These are phyloP conservation scores for Ophiostoma himal-ulmi DNA, from an alignment of 2,329 filamentous ascomycete species.

Conservation along the genomic window DNA sequence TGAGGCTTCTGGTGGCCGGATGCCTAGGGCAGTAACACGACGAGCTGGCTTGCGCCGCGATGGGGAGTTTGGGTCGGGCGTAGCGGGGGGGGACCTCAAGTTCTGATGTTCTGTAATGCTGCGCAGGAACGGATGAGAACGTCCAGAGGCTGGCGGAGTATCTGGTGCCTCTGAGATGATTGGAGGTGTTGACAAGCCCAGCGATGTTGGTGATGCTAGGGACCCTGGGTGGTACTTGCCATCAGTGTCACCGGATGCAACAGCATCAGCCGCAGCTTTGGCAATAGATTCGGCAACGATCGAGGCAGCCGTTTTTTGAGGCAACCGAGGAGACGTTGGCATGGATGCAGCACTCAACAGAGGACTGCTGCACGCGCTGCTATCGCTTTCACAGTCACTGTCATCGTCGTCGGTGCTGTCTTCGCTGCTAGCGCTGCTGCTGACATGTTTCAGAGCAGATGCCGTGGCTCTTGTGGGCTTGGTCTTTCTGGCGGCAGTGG, in stretches of 20 bases:
- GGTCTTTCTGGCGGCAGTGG: not conserved
- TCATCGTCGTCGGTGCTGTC: slow-evolving; percentile 14
- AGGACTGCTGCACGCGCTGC: slow-evolving; percentile 19
- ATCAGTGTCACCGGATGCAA: slow-evolving; percentile 17
- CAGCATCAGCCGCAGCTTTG: slow-evolving; percentile 19
- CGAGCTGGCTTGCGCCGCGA: slow-evolving; percentile 44
- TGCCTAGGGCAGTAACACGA: slow-evolving; percentile 49
- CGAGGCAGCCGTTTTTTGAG: slow-evolving; percentile 31
- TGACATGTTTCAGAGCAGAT: not conserved
- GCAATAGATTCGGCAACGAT: slow-evolving; percentile 21
- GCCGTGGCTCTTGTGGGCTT: not conserved
- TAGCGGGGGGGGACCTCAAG: slow-evolving; percentile 10
- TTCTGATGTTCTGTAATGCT: slow-evolving; percentile 15
- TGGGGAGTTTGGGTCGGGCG: slow-evolving; percentile 28
- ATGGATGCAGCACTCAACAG: slow-evolving; percentile 19
- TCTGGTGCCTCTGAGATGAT: slow-evolving; percentile 3
- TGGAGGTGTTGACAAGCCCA: not conserved
- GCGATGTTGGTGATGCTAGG: not conserved
- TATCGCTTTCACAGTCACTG: slow-evolving; percentile 13
- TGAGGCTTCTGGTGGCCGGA: slow-evolving; percentile 36
- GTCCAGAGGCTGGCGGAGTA: slow-evolving; percentile 14
- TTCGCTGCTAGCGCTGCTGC: slow-evolving; percentile 14
- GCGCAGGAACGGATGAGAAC: slow-evolving; percentile 18
- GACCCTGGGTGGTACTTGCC: slow-evolving; percentile 15
- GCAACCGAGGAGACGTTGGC: slow-evolving; percentile 27